phyloP scores from a whole-genome alignment of 2,329 filamentous ascomycete species.

The Calonectria hongkongensis region DNA sequence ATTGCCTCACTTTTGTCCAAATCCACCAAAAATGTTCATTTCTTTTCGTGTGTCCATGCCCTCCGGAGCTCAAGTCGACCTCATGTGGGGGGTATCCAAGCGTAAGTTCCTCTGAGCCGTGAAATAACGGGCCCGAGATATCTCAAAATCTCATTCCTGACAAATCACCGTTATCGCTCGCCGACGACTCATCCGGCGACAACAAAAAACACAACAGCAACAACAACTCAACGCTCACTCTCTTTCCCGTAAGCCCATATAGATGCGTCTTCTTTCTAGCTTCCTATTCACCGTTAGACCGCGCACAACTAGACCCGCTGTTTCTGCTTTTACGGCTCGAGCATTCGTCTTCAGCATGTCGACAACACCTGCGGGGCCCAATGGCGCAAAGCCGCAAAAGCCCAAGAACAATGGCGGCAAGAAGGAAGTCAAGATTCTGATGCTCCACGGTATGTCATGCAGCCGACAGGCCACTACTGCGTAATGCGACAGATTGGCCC shows the following conservation, averaged over 20 bases:
- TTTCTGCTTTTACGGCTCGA: slow-evolving; percentile 28
- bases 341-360: slow-evolving; percentile 54
- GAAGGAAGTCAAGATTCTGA: slow-evolving; percentile 79
- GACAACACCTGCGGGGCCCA: slow-evolving; percentile 37
- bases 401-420: slow-evolving; percentile 62
- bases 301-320: slow-evolving; percentile 36
- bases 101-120: slow-evolving; percentile 39
- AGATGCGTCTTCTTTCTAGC: slow-evolving; percentile 48
- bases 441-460: slow-evolving; percentile 79
- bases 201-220: slow-evolving; percentile 24
- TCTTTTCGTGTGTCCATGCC: neutral
- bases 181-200: slow-evolving; percentile 50
- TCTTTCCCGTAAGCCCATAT: slow-evolving; percentile 27
- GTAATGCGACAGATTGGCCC: neutral
- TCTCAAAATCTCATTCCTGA: slow-evolving; percentile 47
- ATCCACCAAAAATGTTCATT: neutral
- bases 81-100: slow-evolving; percentile 47
- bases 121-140: slow-evolving; percentile 44
- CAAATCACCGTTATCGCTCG: slow-evolving; percentile 53
- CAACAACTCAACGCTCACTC: neutral
- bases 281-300: slow-evolving; percentile 46
- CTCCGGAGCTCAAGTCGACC: neutral
- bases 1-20: neutral
- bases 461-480: neutral
- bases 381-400: slow-evolving; percentile 52